These are phyloP conservation scores for Ceratocystis harringtonii DNA, from an alignment of 2,329 filamentous ascomycete genomes.

Conservation along the genomic window DNA sequence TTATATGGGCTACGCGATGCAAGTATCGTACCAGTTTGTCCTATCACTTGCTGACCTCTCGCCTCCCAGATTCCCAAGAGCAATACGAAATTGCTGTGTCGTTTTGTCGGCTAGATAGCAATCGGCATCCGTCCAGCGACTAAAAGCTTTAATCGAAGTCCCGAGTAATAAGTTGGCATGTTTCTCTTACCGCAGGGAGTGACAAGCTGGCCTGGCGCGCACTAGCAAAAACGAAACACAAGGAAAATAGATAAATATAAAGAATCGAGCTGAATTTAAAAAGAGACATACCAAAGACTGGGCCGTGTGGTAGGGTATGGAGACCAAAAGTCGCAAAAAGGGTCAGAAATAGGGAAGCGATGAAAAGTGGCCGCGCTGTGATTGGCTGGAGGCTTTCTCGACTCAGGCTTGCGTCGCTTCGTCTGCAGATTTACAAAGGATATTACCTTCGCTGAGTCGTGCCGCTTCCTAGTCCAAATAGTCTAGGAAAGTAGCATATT, in stretches of 20 bases:
- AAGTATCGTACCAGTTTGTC: not conserved
- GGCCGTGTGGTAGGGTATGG: not conserved
- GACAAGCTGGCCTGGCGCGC: not conserved
- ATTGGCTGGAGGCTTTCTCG: not conserved
- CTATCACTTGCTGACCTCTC: not conserved
- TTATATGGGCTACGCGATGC: not conserved
- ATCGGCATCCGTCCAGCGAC: not conserved
- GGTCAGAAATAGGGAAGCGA: not conserved
- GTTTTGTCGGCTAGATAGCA: not conserved
- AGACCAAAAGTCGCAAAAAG: not conserved
- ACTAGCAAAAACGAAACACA: too few relatives aligned
- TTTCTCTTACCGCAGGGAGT: not conserved
- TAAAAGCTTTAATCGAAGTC: not conserved
- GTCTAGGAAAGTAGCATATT: not conserved
- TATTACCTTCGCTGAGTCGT: too few relatives aligned
- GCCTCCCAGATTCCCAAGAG: not conserved
- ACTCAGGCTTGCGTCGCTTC: not conserved
- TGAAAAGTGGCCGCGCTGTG: not conserved
- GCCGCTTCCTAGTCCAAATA: too few relatives aligned
- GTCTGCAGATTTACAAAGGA: too few relatives aligned
- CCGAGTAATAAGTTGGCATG: not conserved
- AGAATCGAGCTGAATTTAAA: not conserved
- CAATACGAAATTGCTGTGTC: not conserved
- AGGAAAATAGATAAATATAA: not conserved
- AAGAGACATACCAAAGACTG: too few relatives aligned